A percentile compares a stretch with the other conserved stretches of the same genome.
These are phyloP conservation scores for Cymbopogon citratus DNA, from an alignment of 176 grass and related monocot species.

Conservation along the genomic window DNA sequence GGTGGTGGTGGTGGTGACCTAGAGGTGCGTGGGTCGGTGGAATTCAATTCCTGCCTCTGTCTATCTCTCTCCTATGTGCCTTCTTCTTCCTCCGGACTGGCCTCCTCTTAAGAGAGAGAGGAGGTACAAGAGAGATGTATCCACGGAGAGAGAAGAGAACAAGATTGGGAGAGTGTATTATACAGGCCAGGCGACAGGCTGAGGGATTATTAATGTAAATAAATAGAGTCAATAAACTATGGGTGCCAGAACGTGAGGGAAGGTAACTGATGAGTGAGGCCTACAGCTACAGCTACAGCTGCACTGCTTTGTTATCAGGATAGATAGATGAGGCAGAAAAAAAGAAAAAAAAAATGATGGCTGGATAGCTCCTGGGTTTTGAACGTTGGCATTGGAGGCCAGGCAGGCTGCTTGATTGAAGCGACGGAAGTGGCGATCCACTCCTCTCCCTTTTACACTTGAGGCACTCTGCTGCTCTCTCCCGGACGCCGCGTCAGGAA, in stretches of 20 bases:
- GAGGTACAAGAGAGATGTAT: neutral
- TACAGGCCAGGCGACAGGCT: slow-evolving; percentile 22
- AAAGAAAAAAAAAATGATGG: neutral
- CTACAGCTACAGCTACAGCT: neutral
- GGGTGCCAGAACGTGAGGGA: slow-evolving; percentile 64
- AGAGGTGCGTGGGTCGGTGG: slow-evolving; percentile 29
- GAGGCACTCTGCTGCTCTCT: too few relatives aligned
- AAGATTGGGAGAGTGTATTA: slow-evolving; percentile 31
- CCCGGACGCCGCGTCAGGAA: neutral
- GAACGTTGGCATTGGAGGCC: slow-evolving; percentile 20
- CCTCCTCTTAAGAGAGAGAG: neutral
- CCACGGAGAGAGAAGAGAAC: slow-evolving; percentile 12
- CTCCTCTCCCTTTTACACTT: slow-evolving; percentile 17
- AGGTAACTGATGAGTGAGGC: slow-evolving; percentile 15
- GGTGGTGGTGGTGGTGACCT: neutral
- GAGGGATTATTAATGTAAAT: neutral
- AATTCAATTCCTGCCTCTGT: slow-evolving; percentile 22
- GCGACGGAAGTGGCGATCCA: slow-evolving; percentile 35
- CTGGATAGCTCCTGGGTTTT: neutral
- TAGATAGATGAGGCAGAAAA: too few relatives aligned
- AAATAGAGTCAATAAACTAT: slow-evolving; percentile 4
- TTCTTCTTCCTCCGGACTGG: neutral
- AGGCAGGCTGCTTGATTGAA: slow-evolving; percentile 6
- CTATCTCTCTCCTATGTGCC: neutral
- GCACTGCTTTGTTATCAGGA: neutral